Percentiles rank a stretch among this genome's conserved stretches.
Conservation (phyloP, 495 filamentous ascomycete genomes). For the Neurospora terricola region DNA sequence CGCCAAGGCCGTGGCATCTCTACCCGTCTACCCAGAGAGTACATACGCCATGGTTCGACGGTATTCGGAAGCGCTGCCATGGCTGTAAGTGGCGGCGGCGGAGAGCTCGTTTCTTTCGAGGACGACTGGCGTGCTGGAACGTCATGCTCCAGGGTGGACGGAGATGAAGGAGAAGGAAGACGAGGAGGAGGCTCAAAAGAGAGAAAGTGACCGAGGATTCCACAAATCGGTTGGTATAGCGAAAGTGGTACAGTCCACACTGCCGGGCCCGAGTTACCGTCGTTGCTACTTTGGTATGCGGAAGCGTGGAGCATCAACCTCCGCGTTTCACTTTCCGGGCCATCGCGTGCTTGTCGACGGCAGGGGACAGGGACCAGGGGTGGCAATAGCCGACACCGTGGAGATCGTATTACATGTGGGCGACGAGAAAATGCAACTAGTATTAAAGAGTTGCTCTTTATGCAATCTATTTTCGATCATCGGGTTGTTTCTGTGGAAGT, state of each 20-base stretch:
- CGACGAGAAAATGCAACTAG: neutral
- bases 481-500: neutral
- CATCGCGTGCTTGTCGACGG: neutral
- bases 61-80: neutral
- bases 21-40: slow-evolving; percentile 7
- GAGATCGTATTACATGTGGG: neutral
- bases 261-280: slow-evolving; percentile 13
- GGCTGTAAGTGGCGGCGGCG: neutral
- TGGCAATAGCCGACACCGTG: neutral
- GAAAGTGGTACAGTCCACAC: neutral
- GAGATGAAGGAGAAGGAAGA: neutral
- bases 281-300: slow-evolving; percentile 9
- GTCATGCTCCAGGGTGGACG: slow-evolving; percentile 7
- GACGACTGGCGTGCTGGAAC: neutral
- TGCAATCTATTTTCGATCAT: neutral
- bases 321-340: slow-evolving; percentile 5
- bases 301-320: slow-evolving; percentile 14
- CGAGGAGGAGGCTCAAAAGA: neutral
- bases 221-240: slow-evolving; percentile 11
- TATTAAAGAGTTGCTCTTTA: neutral
- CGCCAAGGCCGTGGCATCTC: neutral
- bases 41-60: neutral
- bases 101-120: neutral
- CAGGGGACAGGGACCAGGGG: neutral
- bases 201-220: slow-evolving; percentile 3